phyloP scores from a whole-genome alignment of 345 rosid species.

The Eucalyptus melliodora region DNA sequence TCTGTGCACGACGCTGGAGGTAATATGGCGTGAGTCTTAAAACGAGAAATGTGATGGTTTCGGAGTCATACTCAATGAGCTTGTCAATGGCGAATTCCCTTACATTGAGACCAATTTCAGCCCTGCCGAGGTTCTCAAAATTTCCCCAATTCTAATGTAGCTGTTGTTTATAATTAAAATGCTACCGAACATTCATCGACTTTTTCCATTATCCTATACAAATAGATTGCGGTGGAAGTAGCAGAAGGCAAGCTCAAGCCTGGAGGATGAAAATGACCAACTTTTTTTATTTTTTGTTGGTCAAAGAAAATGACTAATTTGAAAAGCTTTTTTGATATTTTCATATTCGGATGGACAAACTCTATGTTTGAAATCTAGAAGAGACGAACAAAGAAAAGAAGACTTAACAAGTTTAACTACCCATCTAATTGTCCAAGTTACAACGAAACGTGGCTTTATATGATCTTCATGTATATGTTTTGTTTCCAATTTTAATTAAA shows the following conservation, averaged over 20 bases:
- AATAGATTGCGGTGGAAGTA: conserved; percentile 44
- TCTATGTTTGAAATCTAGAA: no score
- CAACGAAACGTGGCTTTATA: not conserved
- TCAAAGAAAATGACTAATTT: not conserved
- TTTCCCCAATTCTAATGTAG: not conserved
- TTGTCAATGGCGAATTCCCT: conserved; percentile 27
- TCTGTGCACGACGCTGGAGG: conserved; percentile 54
- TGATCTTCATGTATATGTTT: not conserved
- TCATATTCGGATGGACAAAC: no score
- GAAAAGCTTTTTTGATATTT: conserved; percentile 2
- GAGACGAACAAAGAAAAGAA: no score
- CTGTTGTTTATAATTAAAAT: not conserved
- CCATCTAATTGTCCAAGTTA: not conserved
- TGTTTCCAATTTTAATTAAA: not conserved
- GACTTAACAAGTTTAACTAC: not conserved
- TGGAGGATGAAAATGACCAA: conserved; percentile 7
- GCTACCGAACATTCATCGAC: not conserved
- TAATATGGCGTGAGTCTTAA: conserved; percentile 1
- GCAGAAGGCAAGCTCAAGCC: conserved; percentile 38
- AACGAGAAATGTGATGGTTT: conserved; percentile 16
- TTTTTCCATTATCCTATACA: not conserved
- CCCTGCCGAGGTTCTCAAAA: not conserved
- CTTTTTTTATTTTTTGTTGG: no score
- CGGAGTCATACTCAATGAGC: conserved; percentile 32
- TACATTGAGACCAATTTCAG: conserved; percentile 23